Percentiles rank a stretch among this genome's conserved stretches.
Evolutionary conservation across 2,329 filamentous ascomycete genomes (phyloP).

Genomic region (Penicillium italicum): DNA sequence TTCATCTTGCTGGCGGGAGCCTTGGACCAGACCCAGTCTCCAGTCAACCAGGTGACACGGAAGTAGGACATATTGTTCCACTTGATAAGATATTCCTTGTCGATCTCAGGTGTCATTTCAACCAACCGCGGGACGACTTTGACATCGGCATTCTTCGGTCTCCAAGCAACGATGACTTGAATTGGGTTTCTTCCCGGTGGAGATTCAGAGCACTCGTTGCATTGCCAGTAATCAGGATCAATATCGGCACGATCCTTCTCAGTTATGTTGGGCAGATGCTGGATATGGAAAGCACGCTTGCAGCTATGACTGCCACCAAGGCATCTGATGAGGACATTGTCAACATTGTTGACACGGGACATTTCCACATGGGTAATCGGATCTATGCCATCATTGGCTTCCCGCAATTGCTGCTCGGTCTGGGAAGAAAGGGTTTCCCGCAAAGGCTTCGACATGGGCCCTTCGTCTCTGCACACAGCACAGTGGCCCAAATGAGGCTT

Average conservation of each 20-base stretch:
- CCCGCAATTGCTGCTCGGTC: slow-evolving; percentile 78
- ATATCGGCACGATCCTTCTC: slow-evolving; percentile 30
- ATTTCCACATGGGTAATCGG: slow-evolving; percentile 64
- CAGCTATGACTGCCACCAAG: slow-evolving; percentile 51
- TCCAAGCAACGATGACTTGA: slow-evolving; percentile 81
- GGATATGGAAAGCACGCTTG: slow-evolving; percentile 74
- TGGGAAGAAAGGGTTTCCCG: slow-evolving; percentile 67
- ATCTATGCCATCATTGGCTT: slow-evolving; percentile 74
- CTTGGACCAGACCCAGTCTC: slow-evolving; percentile 80
- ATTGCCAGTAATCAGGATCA: slow-evolving; percentile 76
- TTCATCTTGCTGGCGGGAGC: slow-evolving; percentile 60
- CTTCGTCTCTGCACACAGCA: slow-evolving; percentile 63
- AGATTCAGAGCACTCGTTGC: slow-evolving; percentile 68
- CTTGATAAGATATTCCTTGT: slow-evolving; percentile 90
- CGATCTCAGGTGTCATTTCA: slow-evolving; percentile 62
- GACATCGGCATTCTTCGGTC: slow-evolving; percentile 59
- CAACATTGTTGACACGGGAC: slow-evolving; percentile 67
- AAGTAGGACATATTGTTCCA: slow-evolving; percentile 80
- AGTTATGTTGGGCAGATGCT: slow-evolving; percentile 64
- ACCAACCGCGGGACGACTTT: slow-evolving; percentile 45
- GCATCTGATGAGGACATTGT: slow-evolving; percentile 81
- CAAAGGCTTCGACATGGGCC: slow-evolving; percentile 70
- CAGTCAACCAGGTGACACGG: slow-evolving; percentile 80
- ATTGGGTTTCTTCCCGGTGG: slow-evolving; percentile 58
- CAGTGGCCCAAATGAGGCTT: slow-evolving; percentile 71